Evolutionary conservation across 148 eudicot genomes (phyloP).

Genomic region (Cornus suecica): DNA sequence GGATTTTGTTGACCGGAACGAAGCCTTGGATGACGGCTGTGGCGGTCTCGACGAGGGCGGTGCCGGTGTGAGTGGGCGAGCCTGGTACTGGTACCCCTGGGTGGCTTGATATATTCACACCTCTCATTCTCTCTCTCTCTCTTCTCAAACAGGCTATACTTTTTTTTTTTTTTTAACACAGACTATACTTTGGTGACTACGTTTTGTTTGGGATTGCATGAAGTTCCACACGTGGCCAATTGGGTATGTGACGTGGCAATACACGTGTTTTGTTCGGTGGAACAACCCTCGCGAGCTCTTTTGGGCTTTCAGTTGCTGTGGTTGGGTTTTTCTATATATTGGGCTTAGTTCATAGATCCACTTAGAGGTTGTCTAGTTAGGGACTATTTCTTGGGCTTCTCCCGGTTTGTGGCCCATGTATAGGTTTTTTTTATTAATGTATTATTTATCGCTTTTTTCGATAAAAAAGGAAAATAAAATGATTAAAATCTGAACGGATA

Average conservation of each 20-base stretch:
- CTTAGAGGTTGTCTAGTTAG: too few species aligned
- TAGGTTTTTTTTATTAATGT: too few species aligned
- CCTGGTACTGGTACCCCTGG: slow-evolving; percentile 74
- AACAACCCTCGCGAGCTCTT: neutral
- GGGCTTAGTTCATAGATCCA: too few species aligned
- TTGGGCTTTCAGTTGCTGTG: too few species aligned
- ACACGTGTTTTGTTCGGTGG: neutral
- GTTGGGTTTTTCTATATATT: too few species aligned
- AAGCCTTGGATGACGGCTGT: slow-evolving; percentile 66
- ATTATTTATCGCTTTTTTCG: too few species aligned
- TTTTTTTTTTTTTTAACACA: too few species aligned
- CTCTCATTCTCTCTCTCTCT: slow-evolving; percentile 30
- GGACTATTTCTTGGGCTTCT: too few species aligned
- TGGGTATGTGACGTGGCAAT: neutral
- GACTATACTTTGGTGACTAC: too few species aligned
- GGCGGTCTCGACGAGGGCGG: slow-evolving; percentile 62
- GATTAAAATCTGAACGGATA: too few species aligned
- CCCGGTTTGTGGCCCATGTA: too few species aligned
- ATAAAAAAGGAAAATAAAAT: too few species aligned
- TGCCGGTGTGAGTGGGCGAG: slow-evolving; percentile 48
- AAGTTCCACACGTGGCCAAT: neutral
- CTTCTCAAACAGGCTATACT: neutral
- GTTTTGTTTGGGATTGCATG: neutral
- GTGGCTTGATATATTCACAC: slow-evolving; percentile 22
- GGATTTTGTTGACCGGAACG: slow-evolving; percentile 73